Percentiles rank a stretch among this genome's conserved stretches.
Evolutionary conservation across 352 stramenopile genomes (phyloP).

Genomic region (Blastocystis sp.): DNA sequence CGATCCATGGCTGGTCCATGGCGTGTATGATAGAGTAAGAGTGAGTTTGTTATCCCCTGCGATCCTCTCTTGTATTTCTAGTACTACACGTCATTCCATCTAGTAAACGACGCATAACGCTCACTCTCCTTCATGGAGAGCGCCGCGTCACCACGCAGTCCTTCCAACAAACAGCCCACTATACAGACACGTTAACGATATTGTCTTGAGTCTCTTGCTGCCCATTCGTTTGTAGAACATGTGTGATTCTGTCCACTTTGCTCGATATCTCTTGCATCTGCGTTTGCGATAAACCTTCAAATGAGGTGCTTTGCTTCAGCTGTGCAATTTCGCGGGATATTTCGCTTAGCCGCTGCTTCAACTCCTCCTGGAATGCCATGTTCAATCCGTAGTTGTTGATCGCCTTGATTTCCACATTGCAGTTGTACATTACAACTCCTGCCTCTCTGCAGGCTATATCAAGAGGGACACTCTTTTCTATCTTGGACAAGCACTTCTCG

Average conservation of each 20-base stretch:
- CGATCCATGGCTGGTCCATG: constrained; percentile 89
- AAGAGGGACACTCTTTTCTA: not conserved
- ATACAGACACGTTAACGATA: not conserved
- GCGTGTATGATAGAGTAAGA: too few relatives aligned
- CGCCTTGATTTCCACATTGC: constrained; percentile 42
- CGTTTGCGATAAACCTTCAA: not conserved
- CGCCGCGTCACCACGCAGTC: too few relatives aligned
- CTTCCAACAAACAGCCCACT: not conserved
- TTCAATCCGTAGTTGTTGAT: constrained; percentile 21
- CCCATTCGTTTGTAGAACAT: not conserved
- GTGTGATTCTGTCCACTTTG: not conserved
- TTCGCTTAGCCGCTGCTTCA: not conserved
- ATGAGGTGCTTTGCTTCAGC: not conserved
- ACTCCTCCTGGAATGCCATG: not conserved
- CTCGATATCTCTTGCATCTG: not conserved
- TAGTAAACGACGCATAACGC: too few relatives aligned
- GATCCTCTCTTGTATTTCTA: too few relatives aligned
- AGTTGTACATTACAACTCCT: constrained; percentile 25
- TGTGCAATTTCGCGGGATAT: not conserved
- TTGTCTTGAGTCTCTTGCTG: not conserved
- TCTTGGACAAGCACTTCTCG: not conserved
- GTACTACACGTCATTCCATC: too few relatives aligned
- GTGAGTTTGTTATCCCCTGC: too few relatives aligned
- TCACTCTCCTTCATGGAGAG: too few relatives aligned
- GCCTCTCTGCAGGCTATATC: not conserved